Evolutionary conservation across 2,329 filamentous ascomycete species (phyloP).

Genomic region (Penicillium fuscoglaucum): DNA sequence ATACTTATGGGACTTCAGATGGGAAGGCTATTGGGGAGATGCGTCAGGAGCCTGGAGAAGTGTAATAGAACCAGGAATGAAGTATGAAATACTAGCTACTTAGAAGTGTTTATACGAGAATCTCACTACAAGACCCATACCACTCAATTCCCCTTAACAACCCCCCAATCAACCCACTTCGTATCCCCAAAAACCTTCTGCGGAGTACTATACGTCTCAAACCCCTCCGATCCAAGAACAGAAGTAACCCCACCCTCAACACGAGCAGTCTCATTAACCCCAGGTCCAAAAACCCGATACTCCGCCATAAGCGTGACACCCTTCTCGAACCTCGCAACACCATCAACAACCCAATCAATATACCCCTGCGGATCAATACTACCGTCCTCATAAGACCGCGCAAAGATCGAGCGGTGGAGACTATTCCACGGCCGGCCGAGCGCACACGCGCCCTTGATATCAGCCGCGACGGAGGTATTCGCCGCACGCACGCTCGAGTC

Average conservation of each 20-base stretch:
- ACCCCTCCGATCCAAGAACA: slow-evolving; percentile 47
- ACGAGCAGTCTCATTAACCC: slow-evolving; percentile 54
- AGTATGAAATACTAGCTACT: not conserved
- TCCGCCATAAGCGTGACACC: slow-evolving; percentile 58
- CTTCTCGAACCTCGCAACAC: slow-evolving; percentile 37
- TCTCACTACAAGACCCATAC: not conserved
- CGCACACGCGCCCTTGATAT: slow-evolving; percentile 52
- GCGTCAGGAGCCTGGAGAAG: not conserved
- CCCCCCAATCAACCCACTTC: slow-evolving; percentile 50
- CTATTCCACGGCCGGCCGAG: slow-evolving; percentile 66
- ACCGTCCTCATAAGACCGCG: slow-evolving; percentile 56
- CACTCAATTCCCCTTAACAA: slow-evolving; percentile 8
- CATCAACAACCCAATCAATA: slow-evolving; percentile 51
- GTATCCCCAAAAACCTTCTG: slow-evolving; percentile 53
- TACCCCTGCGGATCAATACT: slow-evolving; percentile 57
- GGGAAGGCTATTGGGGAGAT: slow-evolving; percentile 3
- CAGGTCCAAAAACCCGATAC: slow-evolving; percentile 54
- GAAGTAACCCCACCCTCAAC: slow-evolving; percentile 45
- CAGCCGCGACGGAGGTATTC: slow-evolving; percentile 48
- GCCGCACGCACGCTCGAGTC: slow-evolving; percentile 56
- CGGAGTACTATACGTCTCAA: slow-evolving; percentile 40
- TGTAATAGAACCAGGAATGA: not conserved
- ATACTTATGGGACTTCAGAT: slow-evolving; percentile 23
- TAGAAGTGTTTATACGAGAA: not conserved
- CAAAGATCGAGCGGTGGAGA: slow-evolving; percentile 58